Conservation (phyloP, 345 rosid species). For the Syzygium grande region DNA sequence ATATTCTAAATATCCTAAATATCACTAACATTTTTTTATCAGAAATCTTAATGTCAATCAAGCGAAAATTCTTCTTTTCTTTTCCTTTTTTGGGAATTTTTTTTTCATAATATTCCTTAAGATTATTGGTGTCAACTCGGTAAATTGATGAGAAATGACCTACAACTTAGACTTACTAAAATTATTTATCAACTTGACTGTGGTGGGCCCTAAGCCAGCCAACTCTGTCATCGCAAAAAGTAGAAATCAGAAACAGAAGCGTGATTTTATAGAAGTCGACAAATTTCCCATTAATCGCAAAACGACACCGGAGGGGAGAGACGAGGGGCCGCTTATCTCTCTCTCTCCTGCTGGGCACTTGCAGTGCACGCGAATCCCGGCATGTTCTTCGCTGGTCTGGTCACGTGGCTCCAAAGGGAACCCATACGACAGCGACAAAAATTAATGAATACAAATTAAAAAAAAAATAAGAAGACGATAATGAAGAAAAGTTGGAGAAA, state of each 20-base stretch:
- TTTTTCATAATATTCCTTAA: too few relatives aligned
- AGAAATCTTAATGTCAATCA: too few relatives aligned
- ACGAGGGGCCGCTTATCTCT: neutral
- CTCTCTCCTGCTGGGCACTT: neutral
- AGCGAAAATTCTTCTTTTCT: too few relatives aligned
- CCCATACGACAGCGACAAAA: neutral
- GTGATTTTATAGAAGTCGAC: fast-evolving
- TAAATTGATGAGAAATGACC: too few relatives aligned
- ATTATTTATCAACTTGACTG: neutral
- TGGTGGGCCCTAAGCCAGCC: neutral
- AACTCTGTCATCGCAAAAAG: too few relatives aligned
- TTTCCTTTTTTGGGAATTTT: too few relatives aligned
- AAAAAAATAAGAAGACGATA: neutral
- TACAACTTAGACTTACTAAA: too few relatives aligned
- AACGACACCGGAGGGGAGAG: neutral
- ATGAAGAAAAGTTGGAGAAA: neutral
- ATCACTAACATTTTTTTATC: too few relatives aligned
- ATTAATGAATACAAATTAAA: too few relatives aligned
- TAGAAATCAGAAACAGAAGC: neutral
- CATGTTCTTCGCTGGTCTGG: neutral
- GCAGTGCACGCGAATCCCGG: neutral
- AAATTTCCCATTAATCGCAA: too few relatives aligned
- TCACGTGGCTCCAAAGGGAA: neutral
- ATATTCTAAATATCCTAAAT: too few relatives aligned
- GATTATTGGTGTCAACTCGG: too few relatives aligned